A percentile compares a stretch with the other conserved stretches of the same genome.
phyloP scores from a whole-genome alignment of 176 grass and related monocot species.

The Eremochloa ophiuroides region DNA sequence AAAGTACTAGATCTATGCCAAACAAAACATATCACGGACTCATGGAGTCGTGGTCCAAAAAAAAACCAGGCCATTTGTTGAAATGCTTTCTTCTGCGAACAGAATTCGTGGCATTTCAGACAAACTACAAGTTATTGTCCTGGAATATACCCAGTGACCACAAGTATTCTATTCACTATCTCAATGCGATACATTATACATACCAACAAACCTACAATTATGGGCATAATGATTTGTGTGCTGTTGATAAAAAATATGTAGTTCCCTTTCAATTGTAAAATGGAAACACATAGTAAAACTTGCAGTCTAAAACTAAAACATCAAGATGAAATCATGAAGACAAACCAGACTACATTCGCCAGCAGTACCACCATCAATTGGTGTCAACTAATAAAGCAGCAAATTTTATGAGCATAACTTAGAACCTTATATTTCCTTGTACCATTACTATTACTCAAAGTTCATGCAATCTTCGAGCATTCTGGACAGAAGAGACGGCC shows the following conservation, averaged over 20 bases:
- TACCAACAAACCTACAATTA: background rate
- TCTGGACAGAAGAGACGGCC: slow-evolving; percentile 64
- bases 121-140: background rate
- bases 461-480: slow-evolving; percentile 45
- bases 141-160: background rate
- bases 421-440: background rate
- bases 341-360: background rate
- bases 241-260: background rate
- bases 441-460: background rate
- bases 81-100: background rate
- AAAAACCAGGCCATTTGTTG: too few species aligned
- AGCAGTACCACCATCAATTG: too few species aligned
- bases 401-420: too few species aligned
- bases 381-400: too few species aligned
- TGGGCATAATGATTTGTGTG: background rate
- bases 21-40: too few species aligned
- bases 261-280: background rate
- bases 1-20: too few species aligned
- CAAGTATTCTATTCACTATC: background rate
- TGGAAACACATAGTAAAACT: background rate
- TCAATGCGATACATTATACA: background rate
- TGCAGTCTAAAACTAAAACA: background rate
- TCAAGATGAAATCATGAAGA: background rate
- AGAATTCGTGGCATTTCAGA: background rate
- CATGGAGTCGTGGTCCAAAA: too few species aligned